These are phyloP conservation scores for Ogataea wickerhamii DNA, from an alignment of 805 yeast genomes.

Conservation along the genomic window DNA sequence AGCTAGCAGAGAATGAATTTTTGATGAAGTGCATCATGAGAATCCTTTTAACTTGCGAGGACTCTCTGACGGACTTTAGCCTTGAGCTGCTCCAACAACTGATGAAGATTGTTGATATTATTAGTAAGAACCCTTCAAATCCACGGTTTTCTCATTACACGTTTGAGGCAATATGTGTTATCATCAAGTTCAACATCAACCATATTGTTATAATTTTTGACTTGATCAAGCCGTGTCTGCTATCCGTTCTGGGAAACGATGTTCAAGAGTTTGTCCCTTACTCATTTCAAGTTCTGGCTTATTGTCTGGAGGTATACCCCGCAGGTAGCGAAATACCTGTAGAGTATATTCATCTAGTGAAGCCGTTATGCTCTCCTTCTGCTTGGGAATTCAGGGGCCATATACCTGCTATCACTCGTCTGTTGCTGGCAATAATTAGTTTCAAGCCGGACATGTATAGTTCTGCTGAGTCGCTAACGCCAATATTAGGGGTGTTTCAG, in stretches of 20 bases:
- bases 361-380: conserved; percentile 82
- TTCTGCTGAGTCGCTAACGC: conserved; percentile 47
- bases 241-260: conserved; percentile 70
- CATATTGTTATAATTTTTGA: conserved; percentile 42
- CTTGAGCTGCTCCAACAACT: conserved; percentile 58
- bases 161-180: conserved; percentile 81
- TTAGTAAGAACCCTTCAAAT: conserved; percentile 88
- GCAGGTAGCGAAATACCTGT: conserved; percentile 51
- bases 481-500: conserved; percentile 95
- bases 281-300: conserved; percentile 85
- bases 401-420: conserved; percentile 85
- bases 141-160: conserved; percentile 89
- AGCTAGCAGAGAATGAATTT: conserved; percentile 91
- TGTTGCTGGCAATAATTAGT: conserved; percentile 62
- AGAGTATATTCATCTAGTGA: conserved; percentile 60
- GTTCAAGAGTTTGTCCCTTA: conserved; percentile 94
- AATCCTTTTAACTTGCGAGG: conserved; percentile 68
- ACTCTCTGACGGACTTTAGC: conserved; percentile 47
- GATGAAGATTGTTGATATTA: conserved; percentile 61
- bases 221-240: conserved; percentile 60
- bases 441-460: conserved; percentile 43
- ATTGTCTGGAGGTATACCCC: conserved; percentile 61
- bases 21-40: conserved; percentile 87
- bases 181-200: conserved; percentile 49
- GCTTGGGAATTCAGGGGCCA: conserved; percentile 94